phyloP scores from a whole-genome alignment of 2,329 filamentous ascomycete genomes.

The Biscogniauxia marginata region DNA sequence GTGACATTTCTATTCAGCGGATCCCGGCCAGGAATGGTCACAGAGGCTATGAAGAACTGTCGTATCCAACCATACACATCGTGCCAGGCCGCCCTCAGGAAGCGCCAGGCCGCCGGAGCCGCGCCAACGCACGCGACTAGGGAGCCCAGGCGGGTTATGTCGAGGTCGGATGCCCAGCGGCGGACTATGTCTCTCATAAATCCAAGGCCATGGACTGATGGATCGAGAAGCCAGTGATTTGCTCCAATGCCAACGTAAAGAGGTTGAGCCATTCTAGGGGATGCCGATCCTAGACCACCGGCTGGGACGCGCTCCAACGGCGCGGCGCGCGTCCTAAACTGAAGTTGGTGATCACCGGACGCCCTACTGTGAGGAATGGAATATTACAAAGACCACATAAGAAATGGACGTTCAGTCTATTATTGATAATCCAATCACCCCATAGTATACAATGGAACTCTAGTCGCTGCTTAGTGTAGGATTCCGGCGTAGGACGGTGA shows the following conservation, averaged over 20 bases:
- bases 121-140: constrained; percentile 44
- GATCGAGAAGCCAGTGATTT: constrained; percentile 21
- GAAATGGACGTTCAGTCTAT: no score
- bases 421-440: no score
- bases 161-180: constrained; percentile 42
- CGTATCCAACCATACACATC: constrained; percentile 41
- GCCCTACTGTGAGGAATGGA: no score
- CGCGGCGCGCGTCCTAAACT: no score
- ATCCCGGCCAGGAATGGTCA: constrained; percentile 43
- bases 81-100: constrained; percentile 36
- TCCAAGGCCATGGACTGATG: constrained; percentile 34
- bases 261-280: constrained; percentile 18
- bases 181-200: constrained; percentile 37
- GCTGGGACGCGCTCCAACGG: no score
- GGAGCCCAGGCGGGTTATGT: constrained; percentile 45
- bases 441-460: no score
- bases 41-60: constrained; percentile 43
- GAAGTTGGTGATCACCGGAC: no score
- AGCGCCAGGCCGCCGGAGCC: constrained; percentile 39
- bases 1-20: constrained; percentile 45
- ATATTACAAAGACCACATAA: no score
- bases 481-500: no score
- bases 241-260: constrained; percentile 20
- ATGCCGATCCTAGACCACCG: not conserved
- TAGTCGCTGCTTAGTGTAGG: no score